Evolutionary conservation across 768 basidiomycete genomes (phyloP).

Genomic region (Sarcodon sp.): DNA sequence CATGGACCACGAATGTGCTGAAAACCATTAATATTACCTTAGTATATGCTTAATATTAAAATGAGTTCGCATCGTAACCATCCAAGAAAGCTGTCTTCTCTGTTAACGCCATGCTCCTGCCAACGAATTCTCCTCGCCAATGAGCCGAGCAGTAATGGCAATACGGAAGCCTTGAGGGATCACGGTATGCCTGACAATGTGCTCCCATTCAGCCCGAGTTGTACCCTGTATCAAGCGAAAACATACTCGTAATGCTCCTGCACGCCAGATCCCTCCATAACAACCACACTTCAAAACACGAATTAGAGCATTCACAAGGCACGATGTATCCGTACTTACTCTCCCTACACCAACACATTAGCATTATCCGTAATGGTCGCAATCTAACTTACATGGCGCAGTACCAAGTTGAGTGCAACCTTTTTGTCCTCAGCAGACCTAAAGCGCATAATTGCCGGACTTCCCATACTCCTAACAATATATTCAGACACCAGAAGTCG

Average conservation of each 20-base stretch:
- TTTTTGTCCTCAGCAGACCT: conserved; percentile 25
- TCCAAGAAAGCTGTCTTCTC: neutral
- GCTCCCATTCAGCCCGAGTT: conserved; percentile 2
- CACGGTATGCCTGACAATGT: conserved; percentile 51
- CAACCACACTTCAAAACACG: conserved; percentile 26
- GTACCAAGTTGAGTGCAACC: conserved; percentile 37
- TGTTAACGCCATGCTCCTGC: neutral
- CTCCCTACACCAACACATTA: conserved; percentile 37
- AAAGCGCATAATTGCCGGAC: conserved; percentile 73
- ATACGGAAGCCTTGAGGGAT: conserved; percentile 65
- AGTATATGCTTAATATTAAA: neutral
- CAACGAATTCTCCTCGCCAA: conserved; percentile 22
- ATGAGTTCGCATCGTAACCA: neutral
- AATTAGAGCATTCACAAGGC: neutral
- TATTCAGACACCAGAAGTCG: too few species aligned
- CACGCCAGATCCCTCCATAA: conserved; percentile 63
- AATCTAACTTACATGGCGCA: conserved; percentile 46
- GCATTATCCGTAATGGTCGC: conserved; percentile 1
- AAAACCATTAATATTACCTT: too few species aligned
- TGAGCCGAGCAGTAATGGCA: conserved; percentile 66
- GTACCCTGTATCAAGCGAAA: neutral
- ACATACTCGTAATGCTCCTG: conserved; percentile 64
- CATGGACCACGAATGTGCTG: too few species aligned
- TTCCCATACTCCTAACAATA: conserved; percentile 40
- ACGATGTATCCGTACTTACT: conserved; percentile 12